Base-by-base conservation (phyloP, 1,139 yeast species). In the Nematodospora anomalae region DNA sequence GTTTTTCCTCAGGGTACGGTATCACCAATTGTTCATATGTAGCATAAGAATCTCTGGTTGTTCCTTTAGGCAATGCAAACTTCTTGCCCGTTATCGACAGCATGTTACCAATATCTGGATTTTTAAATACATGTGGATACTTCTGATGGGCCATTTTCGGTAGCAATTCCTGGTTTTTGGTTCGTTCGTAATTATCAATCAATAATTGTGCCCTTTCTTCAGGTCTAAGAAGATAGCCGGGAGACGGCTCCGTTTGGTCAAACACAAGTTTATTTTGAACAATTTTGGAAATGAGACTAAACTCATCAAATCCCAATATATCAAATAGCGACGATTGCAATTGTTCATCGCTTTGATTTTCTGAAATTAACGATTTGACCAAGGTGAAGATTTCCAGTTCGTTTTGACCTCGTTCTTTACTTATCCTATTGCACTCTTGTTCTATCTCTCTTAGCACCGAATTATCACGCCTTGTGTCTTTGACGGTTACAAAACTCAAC, bases 111-210 rank as follows among this genome's bases (percentile, higher is more conserved):
- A 80, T 76, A 34, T 81, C 89, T 35, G 76, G 78, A 31, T 83
- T 71, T 44, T 86, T 79, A 57, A 73, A 92, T 1, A 94, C 97
- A 63, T 94, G 95, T 0, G 97, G 97, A 50, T 88, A 92, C 42
- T 76, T 67, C 26, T 74, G 74, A 18, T 66, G 67, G 2, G 67
- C 58, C 23, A 63, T 56, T 37, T 72, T 73, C 14, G 76, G 76
- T 27, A 68, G 64, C 36, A 84, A 53, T 34, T 72, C 63, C 32
- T 73, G 70, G 49, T 74, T 75, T 47, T 74, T 76, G 1, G 80
- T 75, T 16, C 61, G 58, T 39, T 64, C 58, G 16, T 76, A 74
- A 48, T 82, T 86, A 25, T 74, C 75, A 14, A 70, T 58, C 6
- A 83, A 76, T 45, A 77, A 76, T 23, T 73, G 74, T 6, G 74